These are phyloP conservation scores for Podila horticola DNA, from an alignment of 192 early-diverging fungal genomes.

Conservation along the genomic window DNA sequence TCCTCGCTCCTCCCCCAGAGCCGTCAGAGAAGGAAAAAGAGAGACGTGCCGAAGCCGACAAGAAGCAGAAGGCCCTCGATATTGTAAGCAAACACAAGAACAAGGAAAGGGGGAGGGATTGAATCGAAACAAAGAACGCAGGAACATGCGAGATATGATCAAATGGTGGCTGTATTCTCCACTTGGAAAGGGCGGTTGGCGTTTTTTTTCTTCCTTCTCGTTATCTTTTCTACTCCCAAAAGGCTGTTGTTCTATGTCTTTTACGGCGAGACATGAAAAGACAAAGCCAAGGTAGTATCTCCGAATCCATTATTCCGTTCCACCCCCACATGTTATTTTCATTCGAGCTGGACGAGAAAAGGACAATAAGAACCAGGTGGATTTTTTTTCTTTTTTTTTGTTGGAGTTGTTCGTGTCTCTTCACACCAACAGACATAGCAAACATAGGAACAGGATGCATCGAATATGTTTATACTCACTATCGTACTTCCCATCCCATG, in stretches of 20 bases:
- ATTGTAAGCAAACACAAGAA: conserved; percentile 57
- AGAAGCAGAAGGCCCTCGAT: conserved; percentile 56
- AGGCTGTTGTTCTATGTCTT: too few species aligned
- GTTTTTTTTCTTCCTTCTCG: too few species aligned
- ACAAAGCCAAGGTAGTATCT: too few species aligned
- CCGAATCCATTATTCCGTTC: background rate
- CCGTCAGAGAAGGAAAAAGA: conserved; percentile 15
- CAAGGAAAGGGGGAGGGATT: too few species aligned
- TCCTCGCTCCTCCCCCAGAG: background rate
- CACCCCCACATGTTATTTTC: background rate
- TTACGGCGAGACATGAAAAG: too few species aligned
- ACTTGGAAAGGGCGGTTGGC: too few species aligned
- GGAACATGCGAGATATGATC: too few species aligned
- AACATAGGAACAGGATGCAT: background rate
- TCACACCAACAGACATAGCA: too few species aligned
- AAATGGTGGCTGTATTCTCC: too few species aligned
- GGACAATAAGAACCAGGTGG: too few species aligned
- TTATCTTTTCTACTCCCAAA: too few species aligned
- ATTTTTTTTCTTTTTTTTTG: background rate
- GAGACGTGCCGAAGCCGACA: conserved; percentile 5
- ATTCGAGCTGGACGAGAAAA: background rate
- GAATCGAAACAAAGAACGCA: too few species aligned
- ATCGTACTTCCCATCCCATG: background rate
- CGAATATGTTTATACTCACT: background rate
- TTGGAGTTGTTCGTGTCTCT: background rate